phyloP scores from a whole-genome alignment of 2,329 filamentous ascomycete species.

The Rasamsonia emersonii region DNA sequence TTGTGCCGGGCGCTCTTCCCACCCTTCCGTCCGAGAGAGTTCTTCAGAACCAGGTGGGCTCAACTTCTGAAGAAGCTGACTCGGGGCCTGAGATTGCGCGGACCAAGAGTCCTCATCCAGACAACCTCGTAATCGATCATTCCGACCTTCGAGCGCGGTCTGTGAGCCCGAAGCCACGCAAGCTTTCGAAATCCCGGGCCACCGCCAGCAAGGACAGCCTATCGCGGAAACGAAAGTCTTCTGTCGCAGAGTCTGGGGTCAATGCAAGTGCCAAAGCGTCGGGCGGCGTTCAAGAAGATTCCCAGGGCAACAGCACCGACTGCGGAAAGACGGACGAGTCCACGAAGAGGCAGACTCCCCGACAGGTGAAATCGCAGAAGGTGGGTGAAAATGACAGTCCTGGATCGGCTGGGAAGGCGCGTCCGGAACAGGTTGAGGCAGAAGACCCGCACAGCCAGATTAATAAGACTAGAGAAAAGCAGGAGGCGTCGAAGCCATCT shows the following conservation, averaged over 20 bases:
- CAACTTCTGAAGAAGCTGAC: conserved; percentile 8
- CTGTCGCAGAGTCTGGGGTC: conserved; percentile 6
- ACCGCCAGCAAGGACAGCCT: conserved; percentile 20
- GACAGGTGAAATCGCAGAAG: conserved; percentile 24
- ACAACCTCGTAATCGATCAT: no score
- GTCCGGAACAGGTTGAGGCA: conserved; percentile 1
- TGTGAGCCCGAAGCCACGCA: conserved; percentile 9
- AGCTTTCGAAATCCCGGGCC: conserved; percentile 6
- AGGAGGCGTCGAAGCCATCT: not conserved
- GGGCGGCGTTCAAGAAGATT: not conserved
- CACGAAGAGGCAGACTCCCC: conserved; percentile 4
- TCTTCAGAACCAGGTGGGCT: conserved; percentile 24
- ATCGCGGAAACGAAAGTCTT: conserved; percentile 28
- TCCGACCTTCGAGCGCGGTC: conserved; percentile 6
- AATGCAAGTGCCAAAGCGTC: not conserved
- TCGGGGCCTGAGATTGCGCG: no score
- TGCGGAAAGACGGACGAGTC: conserved; percentile 5
- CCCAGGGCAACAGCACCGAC: conserved; percentile 3
- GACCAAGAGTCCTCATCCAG: no score
- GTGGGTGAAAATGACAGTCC: conserved; percentile 23
- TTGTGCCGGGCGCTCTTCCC: conserved; percentile 35
- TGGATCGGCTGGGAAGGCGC: conserved; percentile 24
- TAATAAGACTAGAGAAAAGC: not conserved
- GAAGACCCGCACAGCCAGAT: not conserved
- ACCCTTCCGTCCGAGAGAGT: conserved; percentile 40